phyloP scores from a whole-genome alignment of 306 rosid species.

The Pyrus pyrifolia region DNA sequence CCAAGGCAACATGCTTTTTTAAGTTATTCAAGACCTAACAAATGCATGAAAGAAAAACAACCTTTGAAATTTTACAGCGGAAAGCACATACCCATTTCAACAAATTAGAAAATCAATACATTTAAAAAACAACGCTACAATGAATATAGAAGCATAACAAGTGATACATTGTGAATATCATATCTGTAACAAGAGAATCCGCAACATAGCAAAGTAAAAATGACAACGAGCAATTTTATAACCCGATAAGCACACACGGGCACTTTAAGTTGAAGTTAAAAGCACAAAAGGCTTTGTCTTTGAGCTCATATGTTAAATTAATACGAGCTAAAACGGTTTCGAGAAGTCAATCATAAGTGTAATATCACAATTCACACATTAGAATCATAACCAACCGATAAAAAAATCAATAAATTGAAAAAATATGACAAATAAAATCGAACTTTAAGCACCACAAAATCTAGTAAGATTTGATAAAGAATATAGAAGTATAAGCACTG shows the following conservation, averaged over 20 bases:
- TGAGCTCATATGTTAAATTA: background rate
- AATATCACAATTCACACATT: background rate
- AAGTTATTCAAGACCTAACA: background rate
- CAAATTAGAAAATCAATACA: too few species aligned
- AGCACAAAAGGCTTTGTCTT: background rate
- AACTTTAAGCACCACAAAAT: background rate
- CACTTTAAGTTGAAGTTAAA: background rate
- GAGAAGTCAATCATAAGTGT: background rate
- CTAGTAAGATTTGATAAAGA: background rate
- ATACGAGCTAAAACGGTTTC: background rate
- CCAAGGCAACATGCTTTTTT: background rate
- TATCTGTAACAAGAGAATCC: background rate
- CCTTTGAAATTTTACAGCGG: background rate
- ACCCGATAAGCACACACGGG: background rate
- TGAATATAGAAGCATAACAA: background rate
- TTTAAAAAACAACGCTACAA: too few species aligned
- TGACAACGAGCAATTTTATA: background rate
- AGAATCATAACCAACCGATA: background rate
- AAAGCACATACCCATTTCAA: background rate
- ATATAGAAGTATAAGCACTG: background rate
- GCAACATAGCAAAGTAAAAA: background rate
- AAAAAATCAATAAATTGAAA: background rate
- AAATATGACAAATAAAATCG: background rate
- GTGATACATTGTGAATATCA: background rate
- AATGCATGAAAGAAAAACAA: background rate